Percentiles rank a stretch among this genome's conserved stretches.
Conservation (phyloP, 768 basidiomycete genomes). For the Fomitopsis serialis region DNA sequence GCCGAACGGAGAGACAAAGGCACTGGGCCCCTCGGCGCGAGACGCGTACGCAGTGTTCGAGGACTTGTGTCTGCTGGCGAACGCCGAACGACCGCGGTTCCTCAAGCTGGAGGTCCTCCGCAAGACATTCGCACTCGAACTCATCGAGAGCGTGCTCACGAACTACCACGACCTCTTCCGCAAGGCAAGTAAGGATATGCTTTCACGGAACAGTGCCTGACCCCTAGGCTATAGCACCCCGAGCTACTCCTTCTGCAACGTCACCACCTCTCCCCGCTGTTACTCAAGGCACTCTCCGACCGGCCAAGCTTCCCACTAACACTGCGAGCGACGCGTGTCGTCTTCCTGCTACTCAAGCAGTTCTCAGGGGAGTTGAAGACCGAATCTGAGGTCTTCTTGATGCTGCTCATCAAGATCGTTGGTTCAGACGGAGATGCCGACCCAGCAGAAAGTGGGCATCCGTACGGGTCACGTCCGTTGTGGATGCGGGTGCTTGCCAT, state of each 20-base stretch:
- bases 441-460: slow-evolving; percentile 15
- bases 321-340: slow-evolving; percentile 86
- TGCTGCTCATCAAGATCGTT: slow-evolving; percentile 61
- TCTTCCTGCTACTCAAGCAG: slow-evolving; percentile 89
- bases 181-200: slow-evolving; percentile 41
- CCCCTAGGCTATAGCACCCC: slow-evolving; percentile 39
- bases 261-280: slow-evolving; percentile 85
- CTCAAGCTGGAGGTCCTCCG: slow-evolving; percentile 78
- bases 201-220: neutral
- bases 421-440: slow-evolving; percentile 41
- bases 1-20: slow-evolving; percentile 61
- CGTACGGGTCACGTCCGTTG: slow-evolving; percentile 39
- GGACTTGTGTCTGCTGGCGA: slow-evolving; percentile 86
- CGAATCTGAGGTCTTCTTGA: slow-evolving; percentile 85
- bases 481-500: slow-evolving; percentile 92
- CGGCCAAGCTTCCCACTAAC: slow-evolving; percentile 81
- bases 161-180: slow-evolving; percentile 87
- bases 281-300: slow-evolving; percentile 83
- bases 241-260: slow-evolving; percentile 84
- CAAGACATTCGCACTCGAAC: slow-evolving; percentile 93
- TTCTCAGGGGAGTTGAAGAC: slow-evolving; percentile 77
- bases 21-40: slow-evolving; percentile 66
- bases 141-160: slow-evolving; percentile 94
- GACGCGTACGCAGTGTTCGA: slow-evolving; percentile 90
- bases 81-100: slow-evolving; percentile 75